phyloP scores from a whole-genome alignment of 306 rosid species.

The Corylus americana region DNA sequence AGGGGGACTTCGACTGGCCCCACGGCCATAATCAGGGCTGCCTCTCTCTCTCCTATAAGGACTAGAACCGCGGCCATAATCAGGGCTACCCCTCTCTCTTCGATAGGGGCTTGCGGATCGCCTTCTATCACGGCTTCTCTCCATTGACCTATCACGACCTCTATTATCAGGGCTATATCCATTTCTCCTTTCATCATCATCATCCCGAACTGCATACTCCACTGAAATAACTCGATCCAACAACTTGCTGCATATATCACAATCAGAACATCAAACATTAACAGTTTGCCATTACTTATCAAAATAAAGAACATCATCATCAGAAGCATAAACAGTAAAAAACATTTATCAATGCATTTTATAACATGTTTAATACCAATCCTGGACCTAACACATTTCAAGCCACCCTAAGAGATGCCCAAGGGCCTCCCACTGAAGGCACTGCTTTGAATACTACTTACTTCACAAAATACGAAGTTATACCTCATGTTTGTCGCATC shows the following conservation, averaged over 20 bases:
- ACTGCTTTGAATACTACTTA: neutral
- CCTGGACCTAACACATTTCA: neutral
- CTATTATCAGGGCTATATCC: constrained; percentile 76
- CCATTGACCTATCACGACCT: constrained; percentile 61
- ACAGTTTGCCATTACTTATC: no score
- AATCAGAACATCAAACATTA: constrained; percentile 19
- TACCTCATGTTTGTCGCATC: constrained; percentile 92
- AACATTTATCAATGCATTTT: neutral
- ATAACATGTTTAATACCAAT: neutral
- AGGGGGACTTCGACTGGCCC: constrained; percentile 61
- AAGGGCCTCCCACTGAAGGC: neutral
- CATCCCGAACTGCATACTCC: constrained; percentile 86
- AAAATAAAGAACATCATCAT: neutral
- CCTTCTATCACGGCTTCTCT: constrained; percentile 73
- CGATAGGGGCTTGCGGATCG: constrained; percentile 88
- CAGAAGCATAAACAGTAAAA: neutral
- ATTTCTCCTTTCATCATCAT: constrained; percentile 79
- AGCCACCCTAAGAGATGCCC: neutral
- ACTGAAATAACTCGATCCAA: constrained; percentile 94
- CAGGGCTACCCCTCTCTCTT: constrained; percentile 96
- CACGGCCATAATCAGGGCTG: constrained; percentile 82
- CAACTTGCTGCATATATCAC: constrained; percentile 73
- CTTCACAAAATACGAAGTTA: constrained; percentile 6
- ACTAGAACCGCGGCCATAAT: constrained; percentile 86
- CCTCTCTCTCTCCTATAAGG: constrained; percentile 68